These are phyloP conservation scores for Ottelia alismoides DNA, from an alignment of 106 monocot genomes.

Conservation along the genomic window DNA sequence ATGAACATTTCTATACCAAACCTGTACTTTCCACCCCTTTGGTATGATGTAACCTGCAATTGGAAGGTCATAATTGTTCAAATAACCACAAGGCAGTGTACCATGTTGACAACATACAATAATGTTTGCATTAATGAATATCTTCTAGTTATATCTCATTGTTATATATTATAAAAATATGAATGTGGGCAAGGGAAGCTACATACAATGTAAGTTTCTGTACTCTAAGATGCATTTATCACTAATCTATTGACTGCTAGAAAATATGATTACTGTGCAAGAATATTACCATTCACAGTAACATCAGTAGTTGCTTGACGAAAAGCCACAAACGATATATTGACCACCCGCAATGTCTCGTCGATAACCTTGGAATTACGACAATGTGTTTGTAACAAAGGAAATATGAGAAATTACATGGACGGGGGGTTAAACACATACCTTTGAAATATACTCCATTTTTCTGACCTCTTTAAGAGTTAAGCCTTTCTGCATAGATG, in stretches of 20 bases:
- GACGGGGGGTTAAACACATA: constrained; percentile 1
- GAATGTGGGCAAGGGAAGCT: too few species aligned
- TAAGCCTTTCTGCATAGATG: constrained; percentile 43
- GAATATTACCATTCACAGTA: constrained; percentile 52
- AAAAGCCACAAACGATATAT: constrained; percentile 75
- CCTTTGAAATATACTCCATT: constrained; percentile 92
- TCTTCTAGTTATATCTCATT: neutral
- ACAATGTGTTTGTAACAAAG: neutral
- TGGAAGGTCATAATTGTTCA: too few species aligned
- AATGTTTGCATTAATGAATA: neutral
- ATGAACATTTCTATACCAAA: constrained; percentile 84
- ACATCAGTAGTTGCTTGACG: constrained; percentile 56
- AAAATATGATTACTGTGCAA: neutral
- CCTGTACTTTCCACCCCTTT: constrained; percentile 79
- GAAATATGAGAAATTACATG: neutral
- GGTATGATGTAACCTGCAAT: constrained; percentile 88
- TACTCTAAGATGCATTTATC: too few species aligned
- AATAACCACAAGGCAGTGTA: too few species aligned
- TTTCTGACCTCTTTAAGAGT: constrained; percentile 57
- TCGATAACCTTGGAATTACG: constrained; percentile 53
- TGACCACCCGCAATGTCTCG: constrained; percentile 72
- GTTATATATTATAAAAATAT: neutral
- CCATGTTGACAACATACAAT: too few species aligned
- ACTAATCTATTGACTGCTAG: neutral
- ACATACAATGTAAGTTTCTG: too few species aligned